Evolutionary conservation across 306 rosid genomes (phyloP).

Genomic region (Glycine latifolia): DNA sequence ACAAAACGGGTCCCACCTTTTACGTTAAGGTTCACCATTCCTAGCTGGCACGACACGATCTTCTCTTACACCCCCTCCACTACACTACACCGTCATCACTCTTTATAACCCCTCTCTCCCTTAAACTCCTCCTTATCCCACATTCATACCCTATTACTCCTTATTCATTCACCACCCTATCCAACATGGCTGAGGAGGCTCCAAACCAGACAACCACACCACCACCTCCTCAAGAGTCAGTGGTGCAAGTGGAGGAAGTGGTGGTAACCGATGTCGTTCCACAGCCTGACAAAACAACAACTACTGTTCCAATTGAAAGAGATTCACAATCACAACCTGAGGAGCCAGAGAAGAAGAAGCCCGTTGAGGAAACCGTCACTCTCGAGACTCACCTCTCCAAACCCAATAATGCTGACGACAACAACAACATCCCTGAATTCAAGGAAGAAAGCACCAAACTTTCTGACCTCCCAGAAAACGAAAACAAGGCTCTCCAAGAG

Average conservation of each 20-base stretch:
- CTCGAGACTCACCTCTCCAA: constrained; percentile 49
- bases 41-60: constrained; percentile 49
- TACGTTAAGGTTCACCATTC: constrained; percentile 1
- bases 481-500: constrained; percentile 70
- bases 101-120: constrained; percentile 45
- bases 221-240: constrained; percentile 25
- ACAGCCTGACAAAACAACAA: constrained; percentile 34
- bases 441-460: constrained; percentile 65
- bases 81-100: background rate
- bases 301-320: constrained; percentile 11
- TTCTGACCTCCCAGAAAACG: constrained; percentile 53
- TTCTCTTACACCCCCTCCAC: constrained; percentile 18
- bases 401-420: constrained; percentile 12
- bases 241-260: constrained; percentile 41
- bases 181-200: constrained; percentile 54
- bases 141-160: too few species aligned
- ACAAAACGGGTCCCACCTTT: constrained; percentile 47
- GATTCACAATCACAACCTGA: constrained; percentile 27
- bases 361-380: constrained; percentile 41
- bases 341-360: constrained; percentile 33
- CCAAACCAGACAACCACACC: constrained; percentile 13
- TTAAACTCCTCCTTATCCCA: background rate
- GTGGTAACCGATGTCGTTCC: constrained; percentile 55
- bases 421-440: constrained; percentile 47
- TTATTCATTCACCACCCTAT: background rate